These are phyloP conservation scores for Colletotrichum kahawae DNA, from an alignment of 2,329 filamentous ascomycete genomes.

Conservation along the genomic window DNA sequence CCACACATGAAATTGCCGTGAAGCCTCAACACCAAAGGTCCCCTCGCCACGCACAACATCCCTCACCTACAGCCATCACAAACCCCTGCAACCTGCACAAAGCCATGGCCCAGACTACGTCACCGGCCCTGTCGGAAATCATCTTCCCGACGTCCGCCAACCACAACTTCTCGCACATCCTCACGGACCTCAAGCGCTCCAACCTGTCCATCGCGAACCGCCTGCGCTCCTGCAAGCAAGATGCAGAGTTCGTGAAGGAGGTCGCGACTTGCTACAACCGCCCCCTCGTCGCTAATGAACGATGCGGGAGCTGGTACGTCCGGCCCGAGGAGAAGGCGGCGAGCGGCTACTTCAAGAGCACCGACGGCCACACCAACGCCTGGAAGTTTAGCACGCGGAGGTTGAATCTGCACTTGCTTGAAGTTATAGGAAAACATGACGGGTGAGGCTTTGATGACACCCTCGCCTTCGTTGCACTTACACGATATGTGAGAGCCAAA, in stretches of 20 bases:
- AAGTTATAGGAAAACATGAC: conserved; percentile 67
- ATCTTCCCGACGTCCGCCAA: conserved; percentile 57
- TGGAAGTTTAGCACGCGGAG: conserved; percentile 90
- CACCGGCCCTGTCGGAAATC: conserved; percentile 41
- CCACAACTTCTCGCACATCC: conserved; percentile 71
- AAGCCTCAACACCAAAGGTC: not conserved
- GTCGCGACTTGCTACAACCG: conserved; percentile 63
- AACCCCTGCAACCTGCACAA: not conserved
- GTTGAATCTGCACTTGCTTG: conserved; percentile 82
- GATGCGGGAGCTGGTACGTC: conserved; percentile 97
- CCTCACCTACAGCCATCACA: not conserved
- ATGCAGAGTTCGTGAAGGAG: conserved; percentile 74
- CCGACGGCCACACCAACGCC: conserved; percentile 88
- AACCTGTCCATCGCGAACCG: conserved; percentile 83
- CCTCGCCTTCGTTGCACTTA: not conserved
- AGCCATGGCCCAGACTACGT: not conserved
- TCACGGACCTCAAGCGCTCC: conserved; percentile 75
- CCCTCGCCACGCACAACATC: not conserved
- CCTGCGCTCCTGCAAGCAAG: conserved; percentile 76
- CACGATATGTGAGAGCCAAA: not conserved
- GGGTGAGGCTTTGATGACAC: conserved; percentile 55
- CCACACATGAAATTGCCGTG: not conserved
- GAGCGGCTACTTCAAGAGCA: conserved; percentile 96
- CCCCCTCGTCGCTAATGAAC: conserved; percentile 88
- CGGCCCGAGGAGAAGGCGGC: conserved; percentile 65